Evolutionary conservation across 176 grass and related monocot species (phyloP), one percentile per base, ranked within the genome.

Genomic region (Bolboschoenus planiculmis): DNA sequence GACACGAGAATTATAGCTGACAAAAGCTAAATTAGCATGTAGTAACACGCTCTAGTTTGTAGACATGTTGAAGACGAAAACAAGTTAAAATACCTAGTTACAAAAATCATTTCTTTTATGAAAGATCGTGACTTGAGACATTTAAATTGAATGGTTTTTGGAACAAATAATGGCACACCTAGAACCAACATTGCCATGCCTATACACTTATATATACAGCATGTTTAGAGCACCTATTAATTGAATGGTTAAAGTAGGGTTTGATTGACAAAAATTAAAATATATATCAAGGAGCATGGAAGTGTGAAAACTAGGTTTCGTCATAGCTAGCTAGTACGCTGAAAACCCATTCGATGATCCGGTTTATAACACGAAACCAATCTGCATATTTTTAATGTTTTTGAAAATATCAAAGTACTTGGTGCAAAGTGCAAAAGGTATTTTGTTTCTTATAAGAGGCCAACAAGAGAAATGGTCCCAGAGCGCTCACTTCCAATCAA

Each of bases 381-480:
- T 60, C 2, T 27, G n/a, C n/a, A 60, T 59, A 60, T 27, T 9
- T 30, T 27, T 10, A 60, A 24, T 30, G 40, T 37, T 74, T 40
- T 77, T 50, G 39, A 77, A 24, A 51, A 47, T 7, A 24, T 21
- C 36, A 1, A 76, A 14, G 4, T 47, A 47, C 15, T 8, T 50
- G 72, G 21, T 26, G 37, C 14, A 50, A 51, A 56, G n/a, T n/a
- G n/a, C n/a, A 10, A 10, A 79, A 34, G 1, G n/a, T n/a, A n/a
- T n/a, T n/a, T n/a, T n/a, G n/a, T 81, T 81, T 15, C 55, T 62
- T 11, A 56, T 11, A 81, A 16, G 40, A 62, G 78, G 34, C 55
- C 33, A 59, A 81, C 78, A 59, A 81, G 55, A 59, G 48, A 58
- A 59, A 29, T 62, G 78, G 53, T 81, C 54, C 78, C 53, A 62